These are phyloP conservation scores for Nannizziopsis barbatae DNA, from an alignment of 2,329 filamentous ascomycete genomes.

Conservation along the genomic window DNA sequence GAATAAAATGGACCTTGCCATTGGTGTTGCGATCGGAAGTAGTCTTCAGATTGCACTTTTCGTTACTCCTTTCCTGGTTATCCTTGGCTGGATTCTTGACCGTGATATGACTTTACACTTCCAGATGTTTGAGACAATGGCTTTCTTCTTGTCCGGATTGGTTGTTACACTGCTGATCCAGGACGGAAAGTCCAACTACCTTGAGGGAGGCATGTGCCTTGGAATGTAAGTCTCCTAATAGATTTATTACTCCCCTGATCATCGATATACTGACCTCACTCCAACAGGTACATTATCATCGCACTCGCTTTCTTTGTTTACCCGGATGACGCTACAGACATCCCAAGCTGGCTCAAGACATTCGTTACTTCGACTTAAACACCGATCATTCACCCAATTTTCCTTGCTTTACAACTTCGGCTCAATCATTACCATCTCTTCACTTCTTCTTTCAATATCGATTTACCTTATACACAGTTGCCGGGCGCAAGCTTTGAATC, in stretches of 20 bases:
- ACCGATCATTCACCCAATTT: neutral
- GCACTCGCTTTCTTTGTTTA: slow-evolving; percentile 41
- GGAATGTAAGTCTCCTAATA: slow-evolving; percentile 37
- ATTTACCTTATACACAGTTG: too few relatives aligned
- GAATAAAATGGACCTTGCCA: slow-evolving; percentile 56
- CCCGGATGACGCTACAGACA: slow-evolving; percentile 29
- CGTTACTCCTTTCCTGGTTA: slow-evolving; percentile 68
- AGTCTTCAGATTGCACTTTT: slow-evolving; percentile 74
- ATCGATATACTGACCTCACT: slow-evolving; percentile 8
- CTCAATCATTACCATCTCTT: too few relatives aligned
- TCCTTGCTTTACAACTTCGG: neutral
- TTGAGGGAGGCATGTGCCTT: slow-evolving; percentile 64
- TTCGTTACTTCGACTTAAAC: slow-evolving; percentile 2
- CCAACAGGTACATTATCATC: slow-evolving; percentile 33
- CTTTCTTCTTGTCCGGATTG: slow-evolving; percentile 63
- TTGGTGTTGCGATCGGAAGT: slow-evolving; percentile 71
- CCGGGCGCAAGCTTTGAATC: too few relatives aligned
- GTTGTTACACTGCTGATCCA: slow-evolving; percentile 64
- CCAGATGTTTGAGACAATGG: slow-evolving; percentile 67
- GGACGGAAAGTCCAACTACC: slow-evolving; percentile 74
- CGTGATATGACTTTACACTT: slow-evolving; percentile 68
- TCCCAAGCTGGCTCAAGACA: slow-evolving; percentile 4
- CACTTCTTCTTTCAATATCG: too few relatives aligned
- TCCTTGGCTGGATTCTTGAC: slow-evolving; percentile 66
- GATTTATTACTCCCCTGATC: slow-evolving; percentile 1